Percentiles rank a stretch among this genome's conserved stretches.
Evolutionary conservation across 2,329 filamentous ascomycete genomes (phyloP).

Genomic region (Colletotrichum coccodes): DNA sequence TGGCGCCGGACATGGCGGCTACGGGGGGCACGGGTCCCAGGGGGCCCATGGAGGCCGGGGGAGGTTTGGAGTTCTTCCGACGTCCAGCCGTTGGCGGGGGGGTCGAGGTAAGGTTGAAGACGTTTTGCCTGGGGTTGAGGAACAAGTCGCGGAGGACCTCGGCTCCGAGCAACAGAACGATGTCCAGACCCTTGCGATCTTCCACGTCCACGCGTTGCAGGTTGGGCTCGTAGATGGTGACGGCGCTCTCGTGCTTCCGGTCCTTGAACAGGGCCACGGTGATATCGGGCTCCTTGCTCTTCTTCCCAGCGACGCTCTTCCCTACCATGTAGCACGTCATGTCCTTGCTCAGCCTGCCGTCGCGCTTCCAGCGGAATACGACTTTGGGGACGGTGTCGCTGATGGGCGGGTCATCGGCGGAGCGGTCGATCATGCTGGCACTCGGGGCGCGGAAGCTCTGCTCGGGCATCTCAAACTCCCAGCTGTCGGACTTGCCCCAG

Average conservation of each 20-base stretch:
- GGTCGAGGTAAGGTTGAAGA: conserved; percentile 77
- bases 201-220: conserved; percentile 90
- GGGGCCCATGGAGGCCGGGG: conserved; percentile 33
- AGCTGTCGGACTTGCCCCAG: conserved; percentile 83
- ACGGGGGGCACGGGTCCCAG: conserved; percentile 32
- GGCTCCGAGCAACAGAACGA: conserved; percentile 75
- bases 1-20: conserved; percentile 53
- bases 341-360: conserved; percentile 86
- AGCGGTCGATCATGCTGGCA: conserved; percentile 79
- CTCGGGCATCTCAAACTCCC: conserved; percentile 94
- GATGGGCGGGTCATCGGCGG: conserved; percentile 55
- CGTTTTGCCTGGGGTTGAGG: conserved; percentile 72
- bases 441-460: conserved; percentile 86
- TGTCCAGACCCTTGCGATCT: conserved; percentile 91
- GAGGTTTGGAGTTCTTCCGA: conserved; percentile 57
- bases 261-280: conserved; percentile 88
- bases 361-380: conserved; percentile 88
- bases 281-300: conserved; percentile 93
- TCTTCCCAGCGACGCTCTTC: conserved; percentile 76
- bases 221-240: conserved; percentile 95
- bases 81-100: conserved; percentile 38
- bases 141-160: conserved; percentile 75
- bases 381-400: conserved; percentile 75
- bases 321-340: conserved; percentile 90
- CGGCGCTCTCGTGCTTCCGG: conserved; percentile 67